phyloP scores from a whole-genome alignment of 768 basidiomycete species.

The Russula griseocarnosa region DNA sequence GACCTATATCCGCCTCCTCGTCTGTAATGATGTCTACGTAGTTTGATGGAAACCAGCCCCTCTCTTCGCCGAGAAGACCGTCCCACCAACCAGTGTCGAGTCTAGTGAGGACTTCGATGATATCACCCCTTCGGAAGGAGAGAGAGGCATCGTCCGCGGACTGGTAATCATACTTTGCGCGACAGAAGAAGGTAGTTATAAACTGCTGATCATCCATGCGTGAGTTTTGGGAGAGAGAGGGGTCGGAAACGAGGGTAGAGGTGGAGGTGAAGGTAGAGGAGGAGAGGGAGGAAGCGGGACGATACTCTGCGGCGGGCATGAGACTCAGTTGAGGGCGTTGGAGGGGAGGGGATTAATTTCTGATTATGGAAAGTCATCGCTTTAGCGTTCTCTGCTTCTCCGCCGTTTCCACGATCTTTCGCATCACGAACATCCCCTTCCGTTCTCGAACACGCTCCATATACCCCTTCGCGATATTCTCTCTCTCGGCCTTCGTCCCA shows the following conservation, averaged over 20 bases:
- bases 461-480: conserved; percentile 90
- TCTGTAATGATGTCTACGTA: conserved; percentile 79
- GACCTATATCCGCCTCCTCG: conserved; percentile 70
- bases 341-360: background rate
- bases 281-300: background rate
- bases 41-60: conserved; percentile 98
- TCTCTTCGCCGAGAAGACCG: conserved; percentile 80
- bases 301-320: conserved; percentile 13
- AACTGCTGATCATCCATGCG: conserved; percentile 49
- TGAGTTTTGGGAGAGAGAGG: conserved; percentile 2
- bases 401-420: conserved; percentile 91
- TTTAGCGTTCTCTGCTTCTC: conserved; percentile 94
- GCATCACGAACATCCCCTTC: conserved; percentile 94
- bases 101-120: conserved; percentile 90
- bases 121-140: conserved; percentile 79
- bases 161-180: conserved; percentile 87
- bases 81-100: conserved; percentile 99
- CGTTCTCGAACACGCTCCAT: conserved; percentile 87
- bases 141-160: conserved; percentile 86
- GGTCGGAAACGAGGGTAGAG: conserved; percentile 14
- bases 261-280: background rate
- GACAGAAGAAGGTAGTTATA: conserved; percentile 75
- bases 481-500: conserved; percentile 91
- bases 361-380: conserved; percentile 31
- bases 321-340: background rate